These are phyloP conservation scores for Darksidea phi DNA, from an alignment of 495 filamentous ascomycete genomes.

Conservation along the genomic window DNA sequence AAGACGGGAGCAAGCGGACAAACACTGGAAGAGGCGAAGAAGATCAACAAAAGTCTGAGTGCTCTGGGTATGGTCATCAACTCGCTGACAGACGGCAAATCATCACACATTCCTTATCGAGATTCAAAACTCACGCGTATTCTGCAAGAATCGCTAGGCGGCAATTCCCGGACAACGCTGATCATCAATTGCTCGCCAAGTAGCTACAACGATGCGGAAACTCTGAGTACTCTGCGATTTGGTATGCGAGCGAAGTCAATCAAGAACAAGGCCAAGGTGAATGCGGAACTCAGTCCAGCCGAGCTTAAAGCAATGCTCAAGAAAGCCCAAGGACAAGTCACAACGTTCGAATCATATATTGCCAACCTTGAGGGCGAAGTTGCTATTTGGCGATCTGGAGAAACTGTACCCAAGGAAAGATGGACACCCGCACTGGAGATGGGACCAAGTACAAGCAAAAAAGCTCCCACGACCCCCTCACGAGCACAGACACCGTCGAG, in stretches of 20 bases:
- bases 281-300: slow-evolving; percentile 90
- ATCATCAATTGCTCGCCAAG: slow-evolving; percentile 99
- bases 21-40: slow-evolving; percentile 97
- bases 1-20: slow-evolving; percentile 98
- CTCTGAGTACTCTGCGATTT: slow-evolving; percentile 87
- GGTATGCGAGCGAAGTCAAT: slow-evolving; percentile 97
- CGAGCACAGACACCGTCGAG: slow-evolving; percentile 78
- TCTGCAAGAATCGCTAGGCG: slow-evolving; percentile 91
- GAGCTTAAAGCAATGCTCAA: slow-evolving; percentile 89
- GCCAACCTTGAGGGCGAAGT: slow-evolving; percentile 82
- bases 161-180: slow-evolving; percentile 93
- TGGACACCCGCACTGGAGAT: slow-evolving; percentile 63
- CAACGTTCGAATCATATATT: slow-evolving; percentile 83
- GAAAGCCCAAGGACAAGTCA: slow-evolving; percentile 87
- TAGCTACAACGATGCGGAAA: slow-evolving; percentile 97
- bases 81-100: slow-evolving; percentile 94
- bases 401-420: slow-evolving; percentile 81
- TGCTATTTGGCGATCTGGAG: slow-evolving; percentile 79
- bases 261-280: slow-evolving; percentile 99
- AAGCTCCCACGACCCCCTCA: slow-evolving; percentile 58
- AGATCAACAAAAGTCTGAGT: slow-evolving; percentile 99
- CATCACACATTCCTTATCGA: slow-evolving; percentile 93
- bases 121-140: slow-evolving; percentile 98
- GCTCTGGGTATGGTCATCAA: slow-evolving; percentile 99
- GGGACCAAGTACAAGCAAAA: slow-evolving; percentile 59